These are phyloP conservation scores for Trichoderma virens DNA, from an alignment of 495 filamentous ascomycete species.

Conservation along the genomic window DNA sequence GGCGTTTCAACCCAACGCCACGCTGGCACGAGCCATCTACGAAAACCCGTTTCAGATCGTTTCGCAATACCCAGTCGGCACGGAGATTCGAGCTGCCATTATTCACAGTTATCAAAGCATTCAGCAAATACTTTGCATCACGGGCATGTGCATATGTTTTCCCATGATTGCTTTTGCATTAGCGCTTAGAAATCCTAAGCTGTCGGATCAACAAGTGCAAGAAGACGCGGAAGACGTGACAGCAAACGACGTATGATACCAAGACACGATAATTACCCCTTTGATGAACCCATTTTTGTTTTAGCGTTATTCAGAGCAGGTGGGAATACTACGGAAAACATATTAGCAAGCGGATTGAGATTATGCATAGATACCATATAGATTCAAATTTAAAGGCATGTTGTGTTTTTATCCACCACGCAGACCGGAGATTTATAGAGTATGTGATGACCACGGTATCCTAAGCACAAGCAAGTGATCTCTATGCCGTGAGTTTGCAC, in stretches of 20 bases:
- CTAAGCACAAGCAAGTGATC: too few species aligned
- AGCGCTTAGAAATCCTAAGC: slow-evolving; percentile 4
- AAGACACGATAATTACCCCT: neutral
- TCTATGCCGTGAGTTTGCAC: too few species aligned
- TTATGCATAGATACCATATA: slow-evolving; percentile 2
- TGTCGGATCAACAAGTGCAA: slow-evolving; percentile 10
- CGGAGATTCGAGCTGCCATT: slow-evolving; percentile 5
- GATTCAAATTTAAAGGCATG: neutral
- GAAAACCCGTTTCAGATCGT: slow-evolving; percentile 5
- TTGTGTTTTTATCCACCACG: neutral
- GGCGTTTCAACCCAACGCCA: slow-evolving; percentile 6
- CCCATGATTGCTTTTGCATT: slow-evolving; percentile 12
- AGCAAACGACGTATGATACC: neutral
- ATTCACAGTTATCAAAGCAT: slow-evolving; percentile 7
- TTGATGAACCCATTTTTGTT: neutral
- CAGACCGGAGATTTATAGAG: too few species aligned
- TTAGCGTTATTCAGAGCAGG: neutral
- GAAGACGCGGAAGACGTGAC: neutral
- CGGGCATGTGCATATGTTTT: slow-evolving; percentile 9
- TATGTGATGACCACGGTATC: too few species aligned
- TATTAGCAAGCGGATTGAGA: neutral
- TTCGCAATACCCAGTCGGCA: slow-evolving; percentile 10
- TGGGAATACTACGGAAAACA: neutral
- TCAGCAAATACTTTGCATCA: slow-evolving; percentile 9
- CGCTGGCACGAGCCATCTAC: slow-evolving; percentile 9